Evolutionary conservation across 495 filamentous ascomycete species (phyloP).

Genomic region (Neurospora tetraspora): DNA sequence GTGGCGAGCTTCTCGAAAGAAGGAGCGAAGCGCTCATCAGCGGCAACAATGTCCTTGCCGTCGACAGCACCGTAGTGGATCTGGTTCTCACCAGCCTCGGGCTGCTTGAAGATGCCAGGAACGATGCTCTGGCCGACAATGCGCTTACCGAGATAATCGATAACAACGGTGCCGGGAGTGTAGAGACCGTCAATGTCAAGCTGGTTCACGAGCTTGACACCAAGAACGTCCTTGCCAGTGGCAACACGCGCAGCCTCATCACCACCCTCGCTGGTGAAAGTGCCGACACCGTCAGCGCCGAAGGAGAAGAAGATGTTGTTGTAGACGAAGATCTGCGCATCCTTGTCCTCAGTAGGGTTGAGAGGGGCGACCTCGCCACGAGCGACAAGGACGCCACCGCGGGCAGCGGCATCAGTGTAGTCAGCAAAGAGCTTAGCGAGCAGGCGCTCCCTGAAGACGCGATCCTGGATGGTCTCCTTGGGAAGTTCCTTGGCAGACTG

Average conservation of each 20-base stretch:
- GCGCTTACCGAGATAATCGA: conserved; percentile 95
- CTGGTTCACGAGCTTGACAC: conserved; percentile 90
- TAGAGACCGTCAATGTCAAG: conserved; percentile 90
- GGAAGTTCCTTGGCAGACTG: conserved; percentile 91
- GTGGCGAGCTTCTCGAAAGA: conserved; percentile 87
- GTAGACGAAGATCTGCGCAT: conserved; percentile 98
- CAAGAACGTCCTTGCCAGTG: conserved; percentile 91
- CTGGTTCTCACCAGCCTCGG: conserved; percentile 93
- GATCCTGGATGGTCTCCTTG: conserved; percentile 85
- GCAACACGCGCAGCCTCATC: conserved; percentile 95
- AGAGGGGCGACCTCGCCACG: conserved; percentile 90
- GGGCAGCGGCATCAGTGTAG: conserved; percentile 89
- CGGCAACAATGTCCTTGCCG: conserved; percentile 89
- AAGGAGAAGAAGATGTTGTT: conserved; percentile 99
- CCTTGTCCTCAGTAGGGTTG: conserved; percentile 84
- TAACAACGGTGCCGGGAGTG: conserved; percentile 90
- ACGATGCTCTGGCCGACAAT: conserved; percentile 98
- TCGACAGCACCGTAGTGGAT: conserved; percentile 99
- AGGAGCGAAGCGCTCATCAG: conserved; percentile 72
- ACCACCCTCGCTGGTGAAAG: conserved; percentile 90
- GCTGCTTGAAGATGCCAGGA: conserved; percentile 97
- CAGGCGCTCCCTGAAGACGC: conserved; percentile 89
- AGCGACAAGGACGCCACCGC: conserved; percentile 88
- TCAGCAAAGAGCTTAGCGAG: conserved; percentile 95
- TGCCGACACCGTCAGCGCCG: conserved; percentile 94